These are phyloP conservation scores for Marasmius fiardii DNA, from an alignment of 1,284 basidiomycete species.

Conservation along the genomic window DNA sequence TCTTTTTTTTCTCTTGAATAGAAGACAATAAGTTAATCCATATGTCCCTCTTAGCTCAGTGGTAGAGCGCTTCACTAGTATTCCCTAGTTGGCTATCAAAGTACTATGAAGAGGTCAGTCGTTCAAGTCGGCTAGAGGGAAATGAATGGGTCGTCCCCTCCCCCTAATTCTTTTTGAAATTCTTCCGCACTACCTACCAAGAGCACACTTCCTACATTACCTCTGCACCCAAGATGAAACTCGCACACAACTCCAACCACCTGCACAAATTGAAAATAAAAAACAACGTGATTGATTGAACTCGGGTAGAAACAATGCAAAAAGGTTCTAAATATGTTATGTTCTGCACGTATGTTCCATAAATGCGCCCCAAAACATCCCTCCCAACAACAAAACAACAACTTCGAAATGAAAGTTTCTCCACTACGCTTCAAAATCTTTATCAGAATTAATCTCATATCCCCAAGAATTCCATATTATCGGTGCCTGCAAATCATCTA, in stretches of 20 bases:
- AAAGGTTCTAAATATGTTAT: too few relatives aligned
- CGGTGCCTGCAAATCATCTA: constrained; percentile 42
- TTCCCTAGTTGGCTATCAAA: not conserved
- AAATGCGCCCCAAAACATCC: too few relatives aligned
- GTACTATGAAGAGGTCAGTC: not conserved
- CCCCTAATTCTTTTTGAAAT: too few relatives aligned
- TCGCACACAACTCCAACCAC: too few relatives aligned
- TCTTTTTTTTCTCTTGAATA: too few relatives aligned
- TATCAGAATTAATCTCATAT: constrained; percentile 21
- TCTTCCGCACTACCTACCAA: not conserved
- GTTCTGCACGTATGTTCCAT: too few relatives aligned
- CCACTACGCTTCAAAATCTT: constrained; percentile 19
- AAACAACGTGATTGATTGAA: too few relatives aligned
- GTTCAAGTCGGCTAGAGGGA: not conserved
- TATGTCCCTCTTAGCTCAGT: not conserved
- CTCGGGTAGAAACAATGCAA: too few relatives aligned
- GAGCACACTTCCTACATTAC: too few relatives aligned
- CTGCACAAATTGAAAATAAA: too few relatives aligned
- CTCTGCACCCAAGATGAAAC: too few relatives aligned
- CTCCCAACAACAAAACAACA: too few relatives aligned
- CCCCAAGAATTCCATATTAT: constrained; percentile 38
- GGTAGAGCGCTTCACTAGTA: not conserved
- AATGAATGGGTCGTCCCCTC: not conserved
- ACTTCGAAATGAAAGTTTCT: not conserved
- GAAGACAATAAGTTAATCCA: not conserved